Conservation (phyloP, 805 yeast genomes). For the Ogataea henricii region DNA sequence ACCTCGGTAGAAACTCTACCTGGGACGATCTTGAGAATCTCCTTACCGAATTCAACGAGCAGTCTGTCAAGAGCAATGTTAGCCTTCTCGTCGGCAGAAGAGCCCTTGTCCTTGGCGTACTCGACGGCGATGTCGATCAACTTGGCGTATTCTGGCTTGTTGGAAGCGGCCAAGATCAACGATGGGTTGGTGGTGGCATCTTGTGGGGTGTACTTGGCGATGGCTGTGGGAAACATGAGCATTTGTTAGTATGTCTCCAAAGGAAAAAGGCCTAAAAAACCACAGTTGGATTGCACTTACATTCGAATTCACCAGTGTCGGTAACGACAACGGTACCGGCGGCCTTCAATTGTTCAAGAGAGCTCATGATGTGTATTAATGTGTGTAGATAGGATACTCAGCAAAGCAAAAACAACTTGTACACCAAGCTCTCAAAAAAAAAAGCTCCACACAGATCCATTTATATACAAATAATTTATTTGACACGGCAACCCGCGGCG, state of each 20-base stretch:
- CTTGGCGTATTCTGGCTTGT: slow-evolving; percentile 84
- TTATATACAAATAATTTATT: not conserved
- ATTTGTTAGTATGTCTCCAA: slow-evolving; percentile 12
- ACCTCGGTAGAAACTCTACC: slow-evolving; percentile 99
- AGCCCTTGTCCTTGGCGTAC: slow-evolving; percentile 70
- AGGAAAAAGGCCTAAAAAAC: no score
- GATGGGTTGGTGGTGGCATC: slow-evolving; percentile 99
- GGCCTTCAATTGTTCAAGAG: slow-evolving; percentile 91
- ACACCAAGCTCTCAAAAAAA: not conserved
- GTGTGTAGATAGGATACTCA: slow-evolving; percentile 1
- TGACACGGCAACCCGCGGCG: not conserved
- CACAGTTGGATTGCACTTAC: slow-evolving; percentile 39
- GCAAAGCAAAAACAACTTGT: not conserved
- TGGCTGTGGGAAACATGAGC: slow-evolving; percentile 48
- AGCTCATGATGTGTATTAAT: slow-evolving; percentile 41
- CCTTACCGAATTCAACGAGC: slow-evolving; percentile 94
- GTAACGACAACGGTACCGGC: slow-evolving; percentile 96
- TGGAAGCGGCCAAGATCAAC: slow-evolving; percentile 91
- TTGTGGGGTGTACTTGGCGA: slow-evolving; percentile 97
- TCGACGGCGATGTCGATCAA: slow-evolving; percentile 90
- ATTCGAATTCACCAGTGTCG: slow-evolving; percentile 98
- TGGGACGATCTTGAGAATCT: slow-evolving; percentile 91
- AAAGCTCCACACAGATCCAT: not conserved
- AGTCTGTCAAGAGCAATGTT: slow-evolving; percentile 85
- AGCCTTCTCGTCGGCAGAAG: slow-evolving; percentile 66